Evolutionary conservation across 192 early-diverging fungal species (phyloP), one percentile per base, ranked within the genome.

Genomic region (Coemansia sp.): DNA sequence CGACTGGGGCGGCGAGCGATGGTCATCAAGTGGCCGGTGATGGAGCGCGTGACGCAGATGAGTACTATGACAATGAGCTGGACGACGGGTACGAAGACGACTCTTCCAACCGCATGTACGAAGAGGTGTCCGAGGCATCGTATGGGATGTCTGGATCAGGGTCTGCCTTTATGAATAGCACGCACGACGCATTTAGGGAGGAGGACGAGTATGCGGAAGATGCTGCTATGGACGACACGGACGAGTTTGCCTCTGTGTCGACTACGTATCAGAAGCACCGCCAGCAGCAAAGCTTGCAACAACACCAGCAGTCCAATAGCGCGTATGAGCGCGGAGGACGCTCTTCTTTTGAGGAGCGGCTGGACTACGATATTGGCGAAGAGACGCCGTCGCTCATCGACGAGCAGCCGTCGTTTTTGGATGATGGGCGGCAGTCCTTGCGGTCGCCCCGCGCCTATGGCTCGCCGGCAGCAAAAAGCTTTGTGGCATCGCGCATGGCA

Each of bases 1-100:
- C 72, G n/a, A 52, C 75, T 19, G 47, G 32, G 28, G 13, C 50
- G 0, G 56, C 49, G 7, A 67, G 64, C 30, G 65, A 71, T 46
- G 60, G 67, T 39, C 52, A 52, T 7, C 69, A 54, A n/a, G 68
- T 64, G 13, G 64, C 61, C 4, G 73, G 61, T 18, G 83, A 82
- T 42, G 73, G 72, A 29, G 52, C 66, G 20, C 58, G 61, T 1
- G 76, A 84, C 11, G 71, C 62, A 14, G 72, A 68, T 10, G 82
- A 80, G 22, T 70, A 70, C 56, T 70, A 65, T 18, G 32, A 55
- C 55, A 60, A 68, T 19, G 65, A 66, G 16, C 25, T 69, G 39
- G 74, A 62, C 14, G 69, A 54, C 3, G 59, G 63, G 19, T 83
- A 82, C 45, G 84, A 83, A 14, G 72, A 83, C 35, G 84, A 81